A percentile compares a stretch with the other conserved stretches of the same genome.
These are phyloP conservation scores for Neostapfia colusana DNA, from an alignment of 176 grass and related monocot species.

Conservation along the genomic window DNA sequence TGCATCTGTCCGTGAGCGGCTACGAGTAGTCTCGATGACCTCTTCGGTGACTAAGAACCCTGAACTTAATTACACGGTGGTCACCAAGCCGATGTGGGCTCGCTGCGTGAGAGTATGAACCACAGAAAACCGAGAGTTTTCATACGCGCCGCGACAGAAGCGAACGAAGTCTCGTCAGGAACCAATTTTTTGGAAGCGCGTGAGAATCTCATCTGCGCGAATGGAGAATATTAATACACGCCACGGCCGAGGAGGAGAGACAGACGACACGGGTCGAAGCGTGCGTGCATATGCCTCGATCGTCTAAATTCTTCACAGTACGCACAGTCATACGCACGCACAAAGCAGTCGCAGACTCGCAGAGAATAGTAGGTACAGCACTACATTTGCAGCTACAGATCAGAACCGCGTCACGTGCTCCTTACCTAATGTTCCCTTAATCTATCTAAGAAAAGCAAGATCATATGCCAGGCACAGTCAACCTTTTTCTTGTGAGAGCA, in stretches of 20 bases:
- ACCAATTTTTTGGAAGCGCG: slow-evolving; percentile 35
- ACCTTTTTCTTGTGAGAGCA: too few relatives aligned
- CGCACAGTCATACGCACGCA: not conserved
- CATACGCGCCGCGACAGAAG: too few relatives aligned
- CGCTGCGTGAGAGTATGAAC: too few relatives aligned
- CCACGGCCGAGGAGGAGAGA: not conserved
- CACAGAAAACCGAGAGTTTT: too few relatives aligned
- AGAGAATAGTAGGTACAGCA: too few relatives aligned
- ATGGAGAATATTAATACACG: not conserved
- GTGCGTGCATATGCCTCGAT: not conserved
- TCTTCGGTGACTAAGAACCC: too few relatives aligned
- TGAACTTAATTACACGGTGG: too few relatives aligned
- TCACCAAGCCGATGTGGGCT: too few relatives aligned
- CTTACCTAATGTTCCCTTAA: not conserved
- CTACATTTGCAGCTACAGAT: not conserved
- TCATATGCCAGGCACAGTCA: too few relatives aligned
- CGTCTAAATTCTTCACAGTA: not conserved
- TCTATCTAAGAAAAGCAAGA: too few relatives aligned
- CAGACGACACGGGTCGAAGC: not conserved
- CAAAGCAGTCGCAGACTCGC: not conserved
- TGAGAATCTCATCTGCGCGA: slow-evolving; percentile 38
- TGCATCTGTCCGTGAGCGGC: too few relatives aligned
- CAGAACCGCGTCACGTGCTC: not conserved
- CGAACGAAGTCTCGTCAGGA: not conserved
- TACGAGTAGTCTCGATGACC: too few relatives aligned